Evolutionary conservation across 345 rosid genomes (phyloP).

Genomic region (Syzygium grande): DNA sequence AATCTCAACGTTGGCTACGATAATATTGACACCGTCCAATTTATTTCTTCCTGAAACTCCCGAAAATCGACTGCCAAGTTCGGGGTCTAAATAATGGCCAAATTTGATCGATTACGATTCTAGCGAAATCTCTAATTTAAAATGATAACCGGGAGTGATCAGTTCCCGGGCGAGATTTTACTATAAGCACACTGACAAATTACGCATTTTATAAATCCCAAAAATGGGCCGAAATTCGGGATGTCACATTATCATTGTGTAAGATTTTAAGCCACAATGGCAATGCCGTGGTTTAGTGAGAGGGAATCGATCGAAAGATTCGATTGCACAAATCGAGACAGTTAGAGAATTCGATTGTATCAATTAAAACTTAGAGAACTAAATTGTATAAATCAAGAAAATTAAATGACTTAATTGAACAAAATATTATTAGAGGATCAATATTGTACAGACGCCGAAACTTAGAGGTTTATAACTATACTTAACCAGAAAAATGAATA

Average conservation of each 20-base stretch:
- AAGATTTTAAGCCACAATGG: not conserved
- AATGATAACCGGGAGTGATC: too few relatives aligned
- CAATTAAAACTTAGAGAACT: not conserved
- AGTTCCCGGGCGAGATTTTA: too few relatives aligned
- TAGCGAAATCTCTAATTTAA: too few relatives aligned
- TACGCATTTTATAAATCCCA: too few relatives aligned
- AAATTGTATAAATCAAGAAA: not conserved
- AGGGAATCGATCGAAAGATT: not conserved
- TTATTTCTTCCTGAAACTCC: too few relatives aligned
- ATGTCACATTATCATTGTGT: not conserved
- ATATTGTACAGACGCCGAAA: not conserved
- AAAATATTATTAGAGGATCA: not conserved
- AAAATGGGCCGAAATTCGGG: too few relatives aligned
- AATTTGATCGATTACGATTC: too few relatives aligned
- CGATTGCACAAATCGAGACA: not conserved
- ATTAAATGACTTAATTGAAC: not conserved
- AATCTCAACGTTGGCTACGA: too few relatives aligned
- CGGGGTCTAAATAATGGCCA: too few relatives aligned
- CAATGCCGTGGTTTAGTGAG: not conserved
- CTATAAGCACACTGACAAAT: too few relatives aligned
- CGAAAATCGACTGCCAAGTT: too few relatives aligned
- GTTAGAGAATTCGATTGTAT: not conserved
- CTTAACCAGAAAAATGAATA: not conserved
- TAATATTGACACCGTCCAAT: too few relatives aligned
- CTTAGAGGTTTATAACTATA: not conserved